Evolutionary conservation across 495 filamentous ascomycete genomes (phyloP).

Genomic region (Astrothelium macrocarpum): DNA sequence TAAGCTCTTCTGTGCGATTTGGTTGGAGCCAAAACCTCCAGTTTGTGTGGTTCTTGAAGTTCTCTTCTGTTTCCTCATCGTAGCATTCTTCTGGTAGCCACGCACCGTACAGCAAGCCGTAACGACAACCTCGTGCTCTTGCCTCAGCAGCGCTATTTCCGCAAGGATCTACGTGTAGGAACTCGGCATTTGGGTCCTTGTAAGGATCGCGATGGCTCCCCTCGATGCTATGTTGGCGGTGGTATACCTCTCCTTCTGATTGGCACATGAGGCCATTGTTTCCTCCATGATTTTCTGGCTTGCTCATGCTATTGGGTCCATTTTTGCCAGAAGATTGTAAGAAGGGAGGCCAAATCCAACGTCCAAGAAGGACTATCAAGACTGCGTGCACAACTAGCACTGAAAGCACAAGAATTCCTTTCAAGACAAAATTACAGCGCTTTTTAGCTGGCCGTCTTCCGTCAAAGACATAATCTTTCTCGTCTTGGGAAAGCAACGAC

Average conservation of each 20-base stretch:
- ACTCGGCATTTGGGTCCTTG: background rate
- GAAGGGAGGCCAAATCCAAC: background rate
- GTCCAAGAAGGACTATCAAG: background rate
- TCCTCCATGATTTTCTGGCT: background rate
- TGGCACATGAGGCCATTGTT: background rate
- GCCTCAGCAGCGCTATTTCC: background rate
- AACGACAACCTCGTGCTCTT: constrained; percentile 2
- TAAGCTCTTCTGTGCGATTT: constrained; percentile 3
- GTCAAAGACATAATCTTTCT: constrained; percentile 1
- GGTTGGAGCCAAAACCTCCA: constrained; percentile 1
- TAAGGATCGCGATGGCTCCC: constrained; percentile 2
- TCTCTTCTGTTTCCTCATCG: constrained; percentile 1
- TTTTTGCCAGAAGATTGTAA: background rate
- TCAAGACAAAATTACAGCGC: background rate
- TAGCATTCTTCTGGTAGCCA: constrained; percentile 1
- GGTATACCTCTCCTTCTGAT: background rate
- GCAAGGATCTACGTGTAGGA: background rate
- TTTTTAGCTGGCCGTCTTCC: background rate
- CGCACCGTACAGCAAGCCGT: constrained; percentile 1
- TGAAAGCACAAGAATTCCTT: background rate
- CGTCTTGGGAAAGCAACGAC: background rate
- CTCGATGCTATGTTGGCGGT: constrained; percentile 1
- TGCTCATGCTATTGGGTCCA: background rate
- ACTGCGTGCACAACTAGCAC: background rate
- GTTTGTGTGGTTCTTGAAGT: constrained; percentile 1